Conservation (phyloP, 1,139 yeast species). For the Suhomyces atakaporum region DNA sequence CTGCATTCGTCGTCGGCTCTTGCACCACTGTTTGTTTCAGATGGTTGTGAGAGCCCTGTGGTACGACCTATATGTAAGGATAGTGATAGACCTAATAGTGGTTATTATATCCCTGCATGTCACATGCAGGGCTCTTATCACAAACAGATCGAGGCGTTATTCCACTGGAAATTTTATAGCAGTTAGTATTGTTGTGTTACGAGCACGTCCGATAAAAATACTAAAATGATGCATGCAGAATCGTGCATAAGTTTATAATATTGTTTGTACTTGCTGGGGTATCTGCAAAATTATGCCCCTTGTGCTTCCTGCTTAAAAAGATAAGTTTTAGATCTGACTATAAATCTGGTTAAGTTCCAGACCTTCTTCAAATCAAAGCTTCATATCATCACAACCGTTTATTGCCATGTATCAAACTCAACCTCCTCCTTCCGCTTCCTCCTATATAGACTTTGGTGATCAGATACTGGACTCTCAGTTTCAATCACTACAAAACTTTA, state of each 20-base stretch:
- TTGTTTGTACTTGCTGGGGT: slow-evolving; percentile 8
- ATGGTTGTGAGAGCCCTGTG: slow-evolving; percentile 1
- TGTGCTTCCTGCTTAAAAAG: slow-evolving; percentile 1
- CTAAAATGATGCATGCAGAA: neutral
- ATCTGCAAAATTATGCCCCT: slow-evolving; percentile 9
- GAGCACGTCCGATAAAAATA: too few relatives aligned
- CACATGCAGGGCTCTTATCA: neutral
- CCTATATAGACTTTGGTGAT: neutral
- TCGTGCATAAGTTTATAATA: slow-evolving; percentile 1
- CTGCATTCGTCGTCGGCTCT: neutral
- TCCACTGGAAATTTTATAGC: slow-evolving; percentile 9
- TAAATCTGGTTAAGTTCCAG: neutral
- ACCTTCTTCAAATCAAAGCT: neutral
- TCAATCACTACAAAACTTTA: neutral
- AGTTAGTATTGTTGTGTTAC: too few relatives aligned
- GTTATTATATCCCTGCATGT: neutral
- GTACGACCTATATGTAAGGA: neutral
- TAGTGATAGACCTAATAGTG: neutral
- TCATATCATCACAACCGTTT: neutral
- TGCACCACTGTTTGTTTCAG: neutral
- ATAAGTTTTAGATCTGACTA: slow-evolving; percentile 6
- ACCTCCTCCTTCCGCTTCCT: slow-evolving; percentile 1
- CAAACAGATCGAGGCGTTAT: neutral
- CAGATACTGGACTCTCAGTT: neutral
- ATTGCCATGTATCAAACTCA: slow-evolving; percentile 4